Evolutionary conservation across 2,329 filamentous ascomycete genomes (phyloP).

Genomic region (Claviceps spartinae): DNA sequence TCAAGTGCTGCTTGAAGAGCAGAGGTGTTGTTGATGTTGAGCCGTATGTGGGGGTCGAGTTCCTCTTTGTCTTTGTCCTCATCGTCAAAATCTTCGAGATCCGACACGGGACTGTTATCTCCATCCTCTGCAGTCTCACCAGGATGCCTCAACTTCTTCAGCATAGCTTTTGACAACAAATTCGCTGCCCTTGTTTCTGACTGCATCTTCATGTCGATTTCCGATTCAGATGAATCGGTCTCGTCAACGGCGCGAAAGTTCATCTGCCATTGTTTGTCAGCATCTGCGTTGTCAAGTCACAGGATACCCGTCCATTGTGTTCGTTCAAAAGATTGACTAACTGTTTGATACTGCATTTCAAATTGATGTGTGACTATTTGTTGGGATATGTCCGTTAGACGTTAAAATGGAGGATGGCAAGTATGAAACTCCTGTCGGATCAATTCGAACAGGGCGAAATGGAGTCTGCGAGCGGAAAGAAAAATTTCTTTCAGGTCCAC

Average conservation of each 20-base stretch:
- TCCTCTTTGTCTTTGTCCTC: conserved; percentile 61
- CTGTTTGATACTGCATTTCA: too few species aligned
- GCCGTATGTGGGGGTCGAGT: conserved; percentile 74
- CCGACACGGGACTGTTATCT: conserved; percentile 79
- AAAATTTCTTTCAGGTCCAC: too few species aligned
- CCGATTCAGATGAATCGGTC: conserved; percentile 52
- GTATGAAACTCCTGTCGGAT: too few species aligned
- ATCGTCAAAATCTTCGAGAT: conserved; percentile 64
- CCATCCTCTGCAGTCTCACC: conserved; percentile 50
- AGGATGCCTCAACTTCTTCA: conserved; percentile 17
- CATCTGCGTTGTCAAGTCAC: too few species aligned
- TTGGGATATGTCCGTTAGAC: too few species aligned
- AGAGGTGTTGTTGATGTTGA: conserved; percentile 93
- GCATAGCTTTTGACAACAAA: conserved; percentile 15
- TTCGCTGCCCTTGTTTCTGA: conserved; percentile 17
- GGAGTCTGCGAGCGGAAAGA: too few species aligned
- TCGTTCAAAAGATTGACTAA: too few species aligned
- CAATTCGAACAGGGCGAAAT: too few species aligned
- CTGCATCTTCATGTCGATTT: conserved; percentile 65
- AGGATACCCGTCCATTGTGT: too few species aligned
- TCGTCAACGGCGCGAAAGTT: conserved; percentile 46
- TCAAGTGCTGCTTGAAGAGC: conserved; percentile 70
- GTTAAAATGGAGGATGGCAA: too few species aligned
- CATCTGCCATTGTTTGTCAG: not conserved
- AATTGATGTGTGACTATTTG: too few species aligned